phyloP scores from a whole-genome alignment of 2,329 filamentous ascomycete species.

The Diaporthe capsici region DNA sequence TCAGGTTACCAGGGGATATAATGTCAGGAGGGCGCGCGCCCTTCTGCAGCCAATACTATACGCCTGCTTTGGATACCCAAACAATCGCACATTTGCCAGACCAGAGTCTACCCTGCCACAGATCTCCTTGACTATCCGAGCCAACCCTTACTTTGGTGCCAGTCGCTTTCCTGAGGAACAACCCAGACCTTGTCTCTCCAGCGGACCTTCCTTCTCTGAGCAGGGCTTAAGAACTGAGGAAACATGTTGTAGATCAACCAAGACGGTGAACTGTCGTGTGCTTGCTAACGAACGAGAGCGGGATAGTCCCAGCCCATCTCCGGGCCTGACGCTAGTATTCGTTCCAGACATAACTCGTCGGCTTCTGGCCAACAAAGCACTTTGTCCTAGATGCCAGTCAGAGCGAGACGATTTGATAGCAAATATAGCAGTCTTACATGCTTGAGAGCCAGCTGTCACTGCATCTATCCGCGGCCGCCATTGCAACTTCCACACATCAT shows the following conservation, averaged over 20 bases:
- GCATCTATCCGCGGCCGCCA: background rate
- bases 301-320: background rate
- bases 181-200: background rate
- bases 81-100: background rate
- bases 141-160: background rate
- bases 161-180: background rate
- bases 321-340: background rate
- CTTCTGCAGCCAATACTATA: background rate
- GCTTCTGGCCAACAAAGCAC: background rate
- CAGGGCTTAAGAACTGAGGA: too few relatives aligned
- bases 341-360: background rate
- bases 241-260: background rate
- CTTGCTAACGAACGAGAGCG: background rate
- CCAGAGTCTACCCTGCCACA: background rate
- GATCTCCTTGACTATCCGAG: background rate
- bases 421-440: background rate
- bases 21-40: background rate
- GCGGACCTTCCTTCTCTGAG: background rate
- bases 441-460: background rate
- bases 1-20: background rate
- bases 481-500: background rate
- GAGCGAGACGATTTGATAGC: background rate
- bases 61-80: background rate
- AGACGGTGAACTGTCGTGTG: background rate
- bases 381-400: background rate